Conservation (phyloP, 2,329 filamentous ascomycete genomes). For the Dactylellina haptotyla region DNA sequence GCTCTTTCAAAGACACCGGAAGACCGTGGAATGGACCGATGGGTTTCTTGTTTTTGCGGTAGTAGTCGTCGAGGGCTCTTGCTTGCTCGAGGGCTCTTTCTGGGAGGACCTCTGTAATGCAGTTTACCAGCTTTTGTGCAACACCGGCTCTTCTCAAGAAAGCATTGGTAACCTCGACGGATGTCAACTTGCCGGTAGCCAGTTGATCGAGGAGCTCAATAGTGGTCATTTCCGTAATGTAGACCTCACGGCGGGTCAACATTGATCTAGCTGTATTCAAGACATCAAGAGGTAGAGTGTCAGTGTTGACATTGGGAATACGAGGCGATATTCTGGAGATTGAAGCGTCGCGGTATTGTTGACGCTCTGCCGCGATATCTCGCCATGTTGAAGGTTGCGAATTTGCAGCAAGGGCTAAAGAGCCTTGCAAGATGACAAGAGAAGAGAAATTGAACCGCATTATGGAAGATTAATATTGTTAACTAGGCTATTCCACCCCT, state of each 20-base stretch:
- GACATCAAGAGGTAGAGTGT: slow-evolving; percentile 63
- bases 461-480: too few species aligned
- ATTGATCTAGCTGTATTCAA: slow-evolving; percentile 64
- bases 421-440: too few species aligned
- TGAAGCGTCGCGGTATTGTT: slow-evolving; percentile 52
- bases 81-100: slow-evolving; percentile 59
- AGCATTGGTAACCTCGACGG: slow-evolving; percentile 65
- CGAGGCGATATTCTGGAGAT: slow-evolving; percentile 63
- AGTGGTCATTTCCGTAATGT: slow-evolving; percentile 65
- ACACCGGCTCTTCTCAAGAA: slow-evolving; percentile 68
- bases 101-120: slow-evolving; percentile 63
- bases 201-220: slow-evolving; percentile 64
- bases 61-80: slow-evolving; percentile 59
- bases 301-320: slow-evolving; percentile 60
- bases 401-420: too few species aligned
- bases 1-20: slow-evolving; percentile 67
- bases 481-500: too few species aligned
- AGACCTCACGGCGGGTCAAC: slow-evolving; percentile 64
- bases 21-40: slow-evolving; percentile 63
- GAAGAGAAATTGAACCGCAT: too few species aligned
- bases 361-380: slow-evolving; percentile 14
- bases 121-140: slow-evolving; percentile 67
- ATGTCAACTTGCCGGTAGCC: slow-evolving; percentile 63
- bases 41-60: slow-evolving; percentile 58
- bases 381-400: slow-evolving; percentile 37